These are phyloP conservation scores for Paspalum vaginatum DNA, from an alignment of 176 grass and related monocot species.

Conservation along the genomic window DNA sequence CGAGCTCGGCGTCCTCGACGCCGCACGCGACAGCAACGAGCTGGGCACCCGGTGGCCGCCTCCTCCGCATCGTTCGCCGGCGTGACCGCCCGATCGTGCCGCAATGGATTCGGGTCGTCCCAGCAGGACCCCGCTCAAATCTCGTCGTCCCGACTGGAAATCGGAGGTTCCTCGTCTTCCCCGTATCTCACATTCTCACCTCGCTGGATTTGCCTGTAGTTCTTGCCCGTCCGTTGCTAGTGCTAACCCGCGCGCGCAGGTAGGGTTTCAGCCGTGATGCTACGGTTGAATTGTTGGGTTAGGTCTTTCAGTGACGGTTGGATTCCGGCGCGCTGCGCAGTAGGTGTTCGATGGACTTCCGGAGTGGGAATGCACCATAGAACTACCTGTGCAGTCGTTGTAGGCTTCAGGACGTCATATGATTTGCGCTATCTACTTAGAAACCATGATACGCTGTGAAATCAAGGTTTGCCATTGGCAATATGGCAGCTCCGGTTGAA, in stretches of 20 bases:
- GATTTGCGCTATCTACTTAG: neutral
- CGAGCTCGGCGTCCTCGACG: neutral
- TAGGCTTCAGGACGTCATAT: neutral
- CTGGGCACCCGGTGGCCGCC: neutral
- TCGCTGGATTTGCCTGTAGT: neutral
- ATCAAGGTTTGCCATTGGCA: neutral
- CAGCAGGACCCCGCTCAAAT: constrained; percentile 59
- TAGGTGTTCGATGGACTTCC: constrained; percentile 34
- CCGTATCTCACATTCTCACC: neutral
- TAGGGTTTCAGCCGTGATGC: neutral
- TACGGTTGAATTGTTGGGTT: neutral
- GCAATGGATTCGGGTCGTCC: constrained; percentile 60
- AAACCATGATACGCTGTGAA: neutral
- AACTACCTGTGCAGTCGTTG: neutral
- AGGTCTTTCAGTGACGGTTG: neutral
- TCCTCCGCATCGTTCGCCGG: neutral
- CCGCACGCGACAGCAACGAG: neutral
- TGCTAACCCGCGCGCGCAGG: neutral
- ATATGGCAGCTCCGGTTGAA: neutral
- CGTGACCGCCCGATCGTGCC: neutral
- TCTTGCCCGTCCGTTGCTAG: neutral
- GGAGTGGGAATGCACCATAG: neutral
- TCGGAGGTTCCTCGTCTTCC: constrained; percentile 50
- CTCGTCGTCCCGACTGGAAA: constrained; percentile 67
- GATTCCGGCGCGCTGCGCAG: neutral